Evolutionary conservation across 2,329 filamentous ascomycete species (phyloP), one percentile per base, ranked within the genome.

Genomic region (Neonectria sp.): DNA sequence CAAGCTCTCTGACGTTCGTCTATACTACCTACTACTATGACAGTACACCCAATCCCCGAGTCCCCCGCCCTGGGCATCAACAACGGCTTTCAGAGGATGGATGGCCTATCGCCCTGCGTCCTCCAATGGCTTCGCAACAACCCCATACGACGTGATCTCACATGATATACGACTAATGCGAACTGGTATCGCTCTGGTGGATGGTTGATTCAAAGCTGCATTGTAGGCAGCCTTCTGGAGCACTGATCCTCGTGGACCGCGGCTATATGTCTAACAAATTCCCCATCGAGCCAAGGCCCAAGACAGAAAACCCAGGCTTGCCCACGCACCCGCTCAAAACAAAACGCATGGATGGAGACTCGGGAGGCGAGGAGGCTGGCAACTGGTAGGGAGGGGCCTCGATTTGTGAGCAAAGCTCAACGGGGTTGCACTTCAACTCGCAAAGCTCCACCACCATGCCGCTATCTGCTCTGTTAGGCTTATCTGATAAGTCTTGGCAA

Each of bases 161-260:
- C 76, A 77, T 77, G 76, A 71, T 71, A 29, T 55, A 59, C 46
- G 58, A 62, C 69, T 66, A 70, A 77, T 77, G 76, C 76, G 72
- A 76, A 70, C 65, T 65, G 55, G 62, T 74, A 64, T 60, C 57
- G 64, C 68, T 61, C n/a, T 60, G 65, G 72, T 72, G 68, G 71
- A 61, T 63, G 68, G 63, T 60, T 70, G 60, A 68, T 71, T 70
- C 61, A 68, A 33, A 63, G 73, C 67, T 64, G 31, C 56, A 67
- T 55, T 57, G 53, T 60, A 29, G 63, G 56, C 48, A 66, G 49
- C 45, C 51, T 55, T 73, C 68, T 68, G 63, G 65, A 68, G 48
- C 62, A 58, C 60, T 31, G 57, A 55, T 48, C 40, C 40, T 56
- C 55, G 61, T 65, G 56, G 43, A 52, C 52, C 61, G 67, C 63